Evolutionary conservation across 768 basidiomycete species (phyloP).

Genomic region (Wakefieldia striispora): DNA sequence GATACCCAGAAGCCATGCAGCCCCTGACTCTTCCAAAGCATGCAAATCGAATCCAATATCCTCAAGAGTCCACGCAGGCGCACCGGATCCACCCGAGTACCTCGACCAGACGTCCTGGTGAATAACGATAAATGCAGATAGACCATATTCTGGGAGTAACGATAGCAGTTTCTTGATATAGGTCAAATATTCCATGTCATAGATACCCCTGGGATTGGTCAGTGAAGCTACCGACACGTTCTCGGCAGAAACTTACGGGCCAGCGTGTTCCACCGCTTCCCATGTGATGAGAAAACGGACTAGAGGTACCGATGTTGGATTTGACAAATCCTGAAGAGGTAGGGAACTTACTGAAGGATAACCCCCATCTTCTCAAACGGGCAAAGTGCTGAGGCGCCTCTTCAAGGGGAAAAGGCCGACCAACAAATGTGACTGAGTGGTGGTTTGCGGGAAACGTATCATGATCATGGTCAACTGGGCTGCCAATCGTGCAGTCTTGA

Average conservation of each 20-base stretch:
- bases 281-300: slow-evolving; percentile 94
- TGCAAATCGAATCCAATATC: slow-evolving; percentile 81
- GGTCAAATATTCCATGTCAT: slow-evolving; percentile 78
- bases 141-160: slow-evolving; percentile 67
- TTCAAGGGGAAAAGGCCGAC: slow-evolving; percentile 85
- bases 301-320: slow-evolving; percentile 26
- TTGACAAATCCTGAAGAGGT: neutral
- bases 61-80: slow-evolving; percentile 94
- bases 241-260: slow-evolving; percentile 60
- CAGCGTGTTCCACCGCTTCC: slow-evolving; percentile 95
- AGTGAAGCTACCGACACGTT: neutral
- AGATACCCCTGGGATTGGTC: slow-evolving; percentile 57
- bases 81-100: slow-evolving; percentile 92
- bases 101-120: slow-evolving; percentile 98
- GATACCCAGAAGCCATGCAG: slow-evolving; percentile 85
- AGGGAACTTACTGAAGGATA: slow-evolving; percentile 71
- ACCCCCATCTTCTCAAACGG: slow-evolving; percentile 80
- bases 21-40: slow-evolving; percentile 75
- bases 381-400: slow-evolving; percentile 86
- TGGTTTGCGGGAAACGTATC: slow-evolving; percentile 65
- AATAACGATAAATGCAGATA: slow-evolving; percentile 72
- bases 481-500: slow-evolving; percentile 24
- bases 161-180: slow-evolving; percentile 74
- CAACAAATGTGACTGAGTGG: slow-evolving; percentile 76
- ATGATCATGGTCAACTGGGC: slow-evolving; percentile 68